Conservation (phyloP, 1,139 yeast species). For the Yamadazyma spencermartinsiae region DNA sequence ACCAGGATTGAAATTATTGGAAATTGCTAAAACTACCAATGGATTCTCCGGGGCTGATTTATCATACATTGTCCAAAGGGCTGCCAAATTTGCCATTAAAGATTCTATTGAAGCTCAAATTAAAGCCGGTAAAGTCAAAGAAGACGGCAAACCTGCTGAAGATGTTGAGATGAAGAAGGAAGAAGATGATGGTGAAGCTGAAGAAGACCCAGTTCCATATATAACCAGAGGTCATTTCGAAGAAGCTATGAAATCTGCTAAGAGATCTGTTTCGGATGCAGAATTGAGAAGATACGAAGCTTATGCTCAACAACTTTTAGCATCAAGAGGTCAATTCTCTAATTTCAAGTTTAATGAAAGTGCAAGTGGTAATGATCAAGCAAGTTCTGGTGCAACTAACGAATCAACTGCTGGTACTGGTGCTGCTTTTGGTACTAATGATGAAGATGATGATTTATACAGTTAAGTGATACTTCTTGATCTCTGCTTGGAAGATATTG, state of each 20-base stretch:
- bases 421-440: slow-evolving; percentile 63
- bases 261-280: slow-evolving; percentile 94
- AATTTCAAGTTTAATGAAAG: slow-evolving; percentile 69
- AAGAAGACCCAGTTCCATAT: slow-evolving; percentile 91
- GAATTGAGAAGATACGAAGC: slow-evolving; percentile 99
- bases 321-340: slow-evolving; percentile 89
- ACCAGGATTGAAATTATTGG: slow-evolving; percentile 86
- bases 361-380: slow-evolving; percentile 33
- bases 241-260: slow-evolving; percentile 99
- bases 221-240: slow-evolving; percentile 92
- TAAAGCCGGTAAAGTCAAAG: slow-evolving; percentile 28
- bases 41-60: slow-evolving; percentile 99
- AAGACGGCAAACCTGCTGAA: slow-evolving; percentile 37
- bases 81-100: slow-evolving; percentile 98
- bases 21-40: slow-evolving; percentile 88
- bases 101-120: slow-evolving; percentile 90
- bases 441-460: slow-evolving; percentile 93
- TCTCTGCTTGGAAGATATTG: background rate
- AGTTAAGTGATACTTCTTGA: slow-evolving; percentile 39
- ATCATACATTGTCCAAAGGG: slow-evolving; percentile 94
- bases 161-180: slow-evolving; percentile 62
- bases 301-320: slow-evolving; percentile 93
- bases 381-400: slow-evolving; percentile 13
- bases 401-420: slow-evolving; percentile 19
- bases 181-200: slow-evolving; percentile 55